Conservation (phyloP, 129 eudicot genomes). For the Helianthus annuus region DNA sequence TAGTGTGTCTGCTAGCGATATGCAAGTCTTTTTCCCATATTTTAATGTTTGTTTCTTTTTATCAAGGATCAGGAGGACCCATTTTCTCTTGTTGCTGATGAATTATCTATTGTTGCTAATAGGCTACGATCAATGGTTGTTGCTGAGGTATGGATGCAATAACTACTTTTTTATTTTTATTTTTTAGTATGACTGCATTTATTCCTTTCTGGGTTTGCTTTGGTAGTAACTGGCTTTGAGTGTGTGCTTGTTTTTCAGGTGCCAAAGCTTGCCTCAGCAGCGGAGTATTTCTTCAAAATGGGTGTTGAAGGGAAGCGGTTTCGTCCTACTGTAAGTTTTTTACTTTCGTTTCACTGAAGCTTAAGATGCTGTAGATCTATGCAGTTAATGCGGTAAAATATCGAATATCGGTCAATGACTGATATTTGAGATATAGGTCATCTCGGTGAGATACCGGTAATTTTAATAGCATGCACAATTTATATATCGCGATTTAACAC, state of each 20-base stretch:
- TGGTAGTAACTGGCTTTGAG: constrained; percentile 4
- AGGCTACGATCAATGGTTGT: constrained; percentile 86
- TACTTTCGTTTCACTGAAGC: constrained; percentile 13
- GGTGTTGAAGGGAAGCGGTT: constrained; percentile 96
- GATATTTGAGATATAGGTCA: not conserved
- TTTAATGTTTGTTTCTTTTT: not conserved
- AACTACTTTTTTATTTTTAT: not conserved
- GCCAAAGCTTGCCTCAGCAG: constrained; percentile 97
- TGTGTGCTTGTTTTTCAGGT: constrained; percentile 52
- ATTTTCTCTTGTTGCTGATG: constrained; percentile 92
- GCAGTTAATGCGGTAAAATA: no score
- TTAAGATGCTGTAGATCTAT: not conserved
- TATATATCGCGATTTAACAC: no score
- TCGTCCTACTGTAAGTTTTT: constrained; percentile 75
- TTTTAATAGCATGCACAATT: no score
- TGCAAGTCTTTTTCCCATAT: not conserved
- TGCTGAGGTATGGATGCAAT: constrained; percentile 58
- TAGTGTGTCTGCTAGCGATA: not conserved
- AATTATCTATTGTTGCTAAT: constrained; percentile 67
- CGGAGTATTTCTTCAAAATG: constrained; percentile 89
- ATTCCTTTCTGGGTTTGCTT: constrained; percentile 13
- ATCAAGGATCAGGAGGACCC: constrained; percentile 83
- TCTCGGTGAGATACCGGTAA: no score
- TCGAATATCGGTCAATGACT: no score
- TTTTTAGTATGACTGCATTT: not conserved